Base-by-base conservation (phyloP, 768 basidiomycete genomes). In the Termitomyces eurrhizus region DNA sequence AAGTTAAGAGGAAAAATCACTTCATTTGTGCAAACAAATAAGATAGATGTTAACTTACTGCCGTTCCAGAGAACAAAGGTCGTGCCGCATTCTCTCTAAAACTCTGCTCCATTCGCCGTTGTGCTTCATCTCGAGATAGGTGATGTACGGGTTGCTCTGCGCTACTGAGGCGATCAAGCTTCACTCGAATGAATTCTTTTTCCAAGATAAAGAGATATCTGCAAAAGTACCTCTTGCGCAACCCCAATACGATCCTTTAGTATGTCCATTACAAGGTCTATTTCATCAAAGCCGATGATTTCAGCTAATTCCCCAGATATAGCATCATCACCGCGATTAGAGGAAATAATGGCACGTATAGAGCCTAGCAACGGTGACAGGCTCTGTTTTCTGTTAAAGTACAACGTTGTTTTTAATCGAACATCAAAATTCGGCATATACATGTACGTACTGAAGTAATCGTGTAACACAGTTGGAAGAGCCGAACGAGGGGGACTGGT, bases 231-330 rank as follows among this genome's bases (percentile, higher is more conserved):
- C 71, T 86, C 76, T 64, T 76, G 64, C 33, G 73, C 76, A 36
- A 88, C 68, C 1, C 71, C 68, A 7, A 65, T 62, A 24, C 95
- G 85, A 35, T 85, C 78, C 18, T 76, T 69, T 2, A 97, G 72
- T 32, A 97, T 80, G 45, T 90, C 83, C 74, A 82, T 83, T 8
- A 89, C 85, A 37, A 94, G 75, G 32, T 92, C 92, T 52, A 98
- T 84, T 18, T 89, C 83, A 53, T 96, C 91, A 69, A 88, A 92
- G 2, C 95, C 96, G 51, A 95, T 70, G 11, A 92, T 75, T 61
- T 97, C 95, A 8, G 82, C 83, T 11, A 98, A 70, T 65, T 92
- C 89, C 32, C 76, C 83, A 32, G 92, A 90, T 35, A 97, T 89
- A 24, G 83, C 84, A 35, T 94, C 91, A 64, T 89, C 80, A 6